Evolutionary conservation across 148 eudicot genomes (phyloP).

Genomic region (Diospyros kaki): DNA sequence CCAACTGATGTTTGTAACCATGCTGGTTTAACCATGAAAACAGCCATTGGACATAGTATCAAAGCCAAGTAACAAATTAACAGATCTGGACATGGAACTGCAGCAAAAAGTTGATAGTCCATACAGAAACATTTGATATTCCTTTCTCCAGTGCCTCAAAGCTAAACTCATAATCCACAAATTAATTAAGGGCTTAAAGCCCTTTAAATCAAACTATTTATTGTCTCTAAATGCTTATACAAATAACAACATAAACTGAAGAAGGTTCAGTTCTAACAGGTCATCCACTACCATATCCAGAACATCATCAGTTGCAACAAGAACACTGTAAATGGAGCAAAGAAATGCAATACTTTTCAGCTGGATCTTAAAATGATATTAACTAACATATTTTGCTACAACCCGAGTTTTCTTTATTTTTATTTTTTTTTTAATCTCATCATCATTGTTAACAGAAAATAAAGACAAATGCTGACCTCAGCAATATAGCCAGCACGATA

Average conservation of each 20-base stretch:
- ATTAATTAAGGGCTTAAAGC: background rate
- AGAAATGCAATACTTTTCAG: slow-evolving; percentile 1
- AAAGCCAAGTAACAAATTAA: too few species aligned
- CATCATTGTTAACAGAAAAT: slow-evolving; percentile 10
- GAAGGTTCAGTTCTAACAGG: background rate
- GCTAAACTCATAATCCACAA: background rate
- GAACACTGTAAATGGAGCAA: background rate
- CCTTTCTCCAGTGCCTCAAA: background rate
- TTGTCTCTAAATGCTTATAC: background rate
- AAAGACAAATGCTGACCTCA: slow-evolving; percentile 47
- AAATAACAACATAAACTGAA: background rate
- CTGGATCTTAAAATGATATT: background rate
- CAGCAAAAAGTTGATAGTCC: background rate
- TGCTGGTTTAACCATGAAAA: too few species aligned
- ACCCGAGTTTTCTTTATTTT: background rate
- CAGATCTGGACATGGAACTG: background rate
- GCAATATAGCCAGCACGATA: slow-evolving; percentile 91
- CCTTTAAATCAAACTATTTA: background rate
- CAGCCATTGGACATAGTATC: too few species aligned
- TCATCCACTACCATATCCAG: background rate
- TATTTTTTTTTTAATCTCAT: background rate
- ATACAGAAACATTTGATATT: background rate
- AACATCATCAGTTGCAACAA: slow-evolving; percentile 1
- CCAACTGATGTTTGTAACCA: too few species aligned
- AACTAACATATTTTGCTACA: background rate